Evolutionary conservation across 257 asterid genomes (phyloP).

Genomic region (Scutellaria barbata): DNA sequence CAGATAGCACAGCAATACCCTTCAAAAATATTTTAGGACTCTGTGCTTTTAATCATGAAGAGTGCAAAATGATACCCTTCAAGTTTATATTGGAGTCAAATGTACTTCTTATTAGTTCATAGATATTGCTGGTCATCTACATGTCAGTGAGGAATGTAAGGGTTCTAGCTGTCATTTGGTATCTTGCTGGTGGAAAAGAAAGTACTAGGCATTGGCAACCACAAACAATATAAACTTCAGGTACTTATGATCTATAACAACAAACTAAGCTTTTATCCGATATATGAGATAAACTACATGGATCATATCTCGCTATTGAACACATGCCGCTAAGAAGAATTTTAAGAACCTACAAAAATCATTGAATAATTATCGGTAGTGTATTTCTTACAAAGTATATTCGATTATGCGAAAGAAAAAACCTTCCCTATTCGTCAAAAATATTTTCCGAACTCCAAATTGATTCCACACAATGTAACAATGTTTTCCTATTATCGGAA

Average conservation of each 20-base stretch:
- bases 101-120: conserved; percentile 10
- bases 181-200: background rate
- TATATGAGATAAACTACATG: too few relatives aligned
- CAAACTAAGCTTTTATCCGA: too few relatives aligned
- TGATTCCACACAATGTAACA: background rate
- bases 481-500: background rate
- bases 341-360: conserved; percentile 8
- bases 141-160: background rate
- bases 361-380: background rate
- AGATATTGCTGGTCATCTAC: background rate
- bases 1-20: background rate
- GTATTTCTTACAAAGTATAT: background rate
- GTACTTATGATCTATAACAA: background rate
- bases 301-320: too few relatives aligned
- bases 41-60: background rate
- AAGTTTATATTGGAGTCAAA: background rate
- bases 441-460: background rate
- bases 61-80: conserved; percentile 2
- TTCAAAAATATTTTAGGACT: background rate
- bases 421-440: background rate
- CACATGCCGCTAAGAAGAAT: background rate
- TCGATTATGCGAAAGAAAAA: background rate
- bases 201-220: conserved; percentile 2
- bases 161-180: background rate
- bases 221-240: background rate